Percentiles rank a stretch among this genome's conserved stretches.
These are phyloP conservation scores for Omphalotus olearius DNA, from an alignment of 1,284 basidiomycete genomes.

Conservation along the genomic window DNA sequence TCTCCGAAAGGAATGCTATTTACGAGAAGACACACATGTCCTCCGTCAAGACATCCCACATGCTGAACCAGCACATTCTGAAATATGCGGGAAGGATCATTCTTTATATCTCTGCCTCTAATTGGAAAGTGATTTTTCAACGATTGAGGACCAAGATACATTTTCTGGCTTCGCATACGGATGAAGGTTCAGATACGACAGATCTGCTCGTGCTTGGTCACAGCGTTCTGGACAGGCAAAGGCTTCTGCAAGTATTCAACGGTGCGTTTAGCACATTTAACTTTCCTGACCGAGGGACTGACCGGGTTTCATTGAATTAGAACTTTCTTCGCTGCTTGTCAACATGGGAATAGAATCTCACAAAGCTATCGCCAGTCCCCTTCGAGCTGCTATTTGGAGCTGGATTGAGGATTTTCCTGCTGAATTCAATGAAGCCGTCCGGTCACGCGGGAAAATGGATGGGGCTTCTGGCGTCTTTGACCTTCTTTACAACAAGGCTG, in stretches of 20 bases:
- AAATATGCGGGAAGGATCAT: conserved; percentile 77
- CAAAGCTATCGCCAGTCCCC: conserved; percentile 65
- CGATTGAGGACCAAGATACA: conserved; percentile 74
- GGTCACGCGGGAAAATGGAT: conserved; percentile 63
- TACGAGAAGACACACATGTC: conserved; percentile 71
- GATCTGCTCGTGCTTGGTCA: conserved; percentile 77
- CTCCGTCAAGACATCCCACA: conserved; percentile 49
- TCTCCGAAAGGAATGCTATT: conserved; percentile 39
- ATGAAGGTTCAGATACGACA: conserved; percentile 51
- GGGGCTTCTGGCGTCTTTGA: conserved; percentile 84
- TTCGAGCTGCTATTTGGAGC: conserved; percentile 86
- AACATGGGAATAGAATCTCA: conserved; percentile 81
- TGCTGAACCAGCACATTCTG: conserved; percentile 58
- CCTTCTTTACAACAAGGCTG: conserved; percentile 59
- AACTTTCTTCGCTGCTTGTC: conserved; percentile 80
- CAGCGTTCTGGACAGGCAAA: conserved; percentile 60
- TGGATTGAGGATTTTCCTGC: conserved; percentile 84
- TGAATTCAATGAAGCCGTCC: conserved; percentile 77
- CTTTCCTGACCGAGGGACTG: background rate
- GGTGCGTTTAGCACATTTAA: conserved; percentile 33
- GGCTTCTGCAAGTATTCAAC: conserved; percentile 65
- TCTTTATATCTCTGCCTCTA: conserved; percentile 86
- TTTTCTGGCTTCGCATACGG: conserved; percentile 44
- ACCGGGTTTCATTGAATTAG: conserved; percentile 30
- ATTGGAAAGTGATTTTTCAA: conserved; percentile 80